Base-by-base conservation (phyloP, 2,329 filamentous ascomycete species). In the Didymella glomerata region DNA sequence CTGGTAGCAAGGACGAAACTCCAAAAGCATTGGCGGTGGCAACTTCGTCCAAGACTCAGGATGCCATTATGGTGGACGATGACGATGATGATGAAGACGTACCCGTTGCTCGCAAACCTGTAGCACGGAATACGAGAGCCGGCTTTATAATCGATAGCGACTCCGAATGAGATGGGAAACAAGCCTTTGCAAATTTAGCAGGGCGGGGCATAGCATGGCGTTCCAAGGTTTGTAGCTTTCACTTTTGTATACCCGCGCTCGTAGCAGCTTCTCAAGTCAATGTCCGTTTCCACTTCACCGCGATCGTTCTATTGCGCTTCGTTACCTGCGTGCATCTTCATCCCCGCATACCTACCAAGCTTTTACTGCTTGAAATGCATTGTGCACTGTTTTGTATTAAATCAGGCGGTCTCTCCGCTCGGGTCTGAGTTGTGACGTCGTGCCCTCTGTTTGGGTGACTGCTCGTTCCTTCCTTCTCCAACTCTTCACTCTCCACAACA, bases 71-170 rank as follows among this genome's bases (percentile, higher is more conserved):
- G 71, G 57, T 46, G 25, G 72, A 72, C 38, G 66, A 71, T 27
- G 76, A 79, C 27, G 78, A 80, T 5, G 78, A 80, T 11, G 79
- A 81, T 5, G 65, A 70, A 1, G 77, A 78, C 40, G 71, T 65
- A 40, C 66, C 75, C 4, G 45, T 75, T 18, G 67, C 72, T 14
- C 69, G 72, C 9, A 77, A 77, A 51, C 69, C 72, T 14, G 67
- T 68, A 16, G 74, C 74, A 38, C 74, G 79, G 28, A 76, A 68
- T 47, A 72, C 71, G 41, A 70, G 79, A 50, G 80, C 77, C 36
- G 79, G 77, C 0, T 81, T 82, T 60, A 67, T 82, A 38, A 68
- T 81, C 67, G 79, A 80, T 46, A 80, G 80, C 55, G 80, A 81
- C 67, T 78, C 76, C 25, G 77, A 79, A 57, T 78, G 68, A 68